These are phyloP conservation scores for Podosphaera fusca DNA, from an alignment of 2,329 filamentous ascomycete species.

Conservation along the genomic window DNA sequence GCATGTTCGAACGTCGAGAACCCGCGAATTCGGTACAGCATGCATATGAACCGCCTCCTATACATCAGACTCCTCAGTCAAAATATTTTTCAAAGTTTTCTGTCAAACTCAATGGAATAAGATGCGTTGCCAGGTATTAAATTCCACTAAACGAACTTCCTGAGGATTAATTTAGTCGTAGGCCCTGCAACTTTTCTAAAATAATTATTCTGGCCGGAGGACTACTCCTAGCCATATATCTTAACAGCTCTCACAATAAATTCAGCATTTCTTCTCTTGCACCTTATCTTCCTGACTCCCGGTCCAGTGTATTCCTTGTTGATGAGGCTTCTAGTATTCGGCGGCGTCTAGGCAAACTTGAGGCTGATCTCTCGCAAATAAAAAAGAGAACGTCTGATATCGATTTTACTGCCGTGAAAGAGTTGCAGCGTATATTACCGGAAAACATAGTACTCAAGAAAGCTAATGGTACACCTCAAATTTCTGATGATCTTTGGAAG, in stretches of 20 bases:
- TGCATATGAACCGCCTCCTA: background rate
- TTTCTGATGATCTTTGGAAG: conserved; percentile 40
- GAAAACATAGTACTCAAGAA: conserved; percentile 30
- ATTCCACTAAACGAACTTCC: background rate
- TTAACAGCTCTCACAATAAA: too few species aligned
- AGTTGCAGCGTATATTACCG: conserved; percentile 28
- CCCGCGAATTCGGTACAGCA: background rate
- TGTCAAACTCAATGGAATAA: too few species aligned
- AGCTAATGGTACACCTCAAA: conserved; percentile 26
- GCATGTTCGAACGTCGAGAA: background rate
- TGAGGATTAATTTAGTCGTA: background rate
- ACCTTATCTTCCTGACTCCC: background rate
- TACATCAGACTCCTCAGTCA: background rate
- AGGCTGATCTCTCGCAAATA: conserved; percentile 8
- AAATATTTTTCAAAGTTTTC: background rate
- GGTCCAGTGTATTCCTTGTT: conserved; percentile 4
- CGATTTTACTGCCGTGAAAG: conserved; percentile 16
- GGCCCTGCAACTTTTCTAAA: background rate
- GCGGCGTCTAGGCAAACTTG: conserved; percentile 7
- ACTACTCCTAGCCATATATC: background rate
- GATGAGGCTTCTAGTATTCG: conserved; percentile 5
- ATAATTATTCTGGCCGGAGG: background rate
- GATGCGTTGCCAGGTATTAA: background rate
- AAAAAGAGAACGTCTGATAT: conserved; percentile 4
- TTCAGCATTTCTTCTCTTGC: background rate